Conservation (phyloP, 2,329 filamentous ascomycete species). For the Pseudogymnoascus sp. region DNA sequence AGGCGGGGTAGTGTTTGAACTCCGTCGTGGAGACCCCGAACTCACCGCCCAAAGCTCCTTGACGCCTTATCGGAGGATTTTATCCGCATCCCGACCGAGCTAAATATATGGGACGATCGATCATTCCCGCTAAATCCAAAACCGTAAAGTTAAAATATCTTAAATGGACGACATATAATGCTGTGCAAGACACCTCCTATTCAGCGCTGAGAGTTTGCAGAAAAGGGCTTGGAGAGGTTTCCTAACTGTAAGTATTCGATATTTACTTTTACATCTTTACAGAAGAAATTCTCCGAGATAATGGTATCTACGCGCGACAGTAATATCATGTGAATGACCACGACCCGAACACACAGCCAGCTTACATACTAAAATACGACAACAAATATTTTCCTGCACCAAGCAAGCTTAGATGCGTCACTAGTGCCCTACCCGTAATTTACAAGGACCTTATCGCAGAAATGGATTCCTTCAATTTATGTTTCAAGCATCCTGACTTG, state of each 20-base stretch:
- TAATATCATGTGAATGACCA: not conserved
- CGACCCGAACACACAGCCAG: not conserved
- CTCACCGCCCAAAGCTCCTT: slow-evolving; percentile 2
- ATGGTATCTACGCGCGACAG: not conserved
- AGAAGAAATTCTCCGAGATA: not conserved
- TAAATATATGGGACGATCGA: slow-evolving; percentile 5
- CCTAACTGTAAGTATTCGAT: not conserved
- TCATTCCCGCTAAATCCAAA: not conserved
- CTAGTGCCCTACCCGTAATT: not conserved
- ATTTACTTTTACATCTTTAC: not conserved
- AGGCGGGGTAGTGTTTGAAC: not conserved
- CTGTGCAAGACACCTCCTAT: not conserved
- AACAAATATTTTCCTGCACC: not conserved
- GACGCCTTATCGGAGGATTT: not conserved
- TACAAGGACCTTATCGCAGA: not conserved
- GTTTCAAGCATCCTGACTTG: not conserved
- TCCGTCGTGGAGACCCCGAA: not conserved
- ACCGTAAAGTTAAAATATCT: slow-evolving; percentile 5
- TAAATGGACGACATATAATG: not conserved
- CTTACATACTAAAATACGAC: not conserved
- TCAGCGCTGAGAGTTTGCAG: not conserved
- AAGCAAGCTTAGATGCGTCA: not conserved
- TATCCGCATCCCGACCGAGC: not conserved
- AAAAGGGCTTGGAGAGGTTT: not conserved
- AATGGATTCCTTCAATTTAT: not conserved